Percentiles rank a stretch among this genome's conserved stretches.
Conservation (phyloP, 345 rosid genomes). For the Leavenworthia alabamica region DNA sequence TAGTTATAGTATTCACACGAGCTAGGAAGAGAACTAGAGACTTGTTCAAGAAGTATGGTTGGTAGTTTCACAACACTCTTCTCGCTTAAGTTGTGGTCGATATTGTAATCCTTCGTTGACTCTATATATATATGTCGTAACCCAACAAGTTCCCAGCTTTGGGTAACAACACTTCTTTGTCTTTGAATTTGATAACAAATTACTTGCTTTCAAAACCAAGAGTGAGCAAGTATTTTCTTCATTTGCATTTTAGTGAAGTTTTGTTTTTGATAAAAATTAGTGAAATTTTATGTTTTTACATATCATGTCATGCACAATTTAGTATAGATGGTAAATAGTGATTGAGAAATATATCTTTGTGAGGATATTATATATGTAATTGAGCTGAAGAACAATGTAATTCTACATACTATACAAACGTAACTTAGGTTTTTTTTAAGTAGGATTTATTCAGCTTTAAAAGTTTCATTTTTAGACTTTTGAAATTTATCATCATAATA, state of each 20-base stretch:
- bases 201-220: constrained; percentile 22
- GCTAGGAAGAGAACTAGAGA: constrained; percentile 85
- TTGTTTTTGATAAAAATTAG: background rate
- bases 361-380: background rate
- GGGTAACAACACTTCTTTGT: constrained; percentile 4
- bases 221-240: constrained; percentile 12
- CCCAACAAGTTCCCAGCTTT: constrained; percentile 6
- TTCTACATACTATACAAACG: no score
- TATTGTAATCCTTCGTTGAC: constrained; percentile 10
- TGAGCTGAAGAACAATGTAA: no score
- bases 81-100: constrained; percentile 16
- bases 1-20: constrained; percentile 80
- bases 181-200: constrained; percentile 20
- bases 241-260: constrained; percentile 14
- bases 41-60: constrained; percentile 50
- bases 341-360: background rate
- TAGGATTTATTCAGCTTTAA: no score
- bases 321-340: background rate
- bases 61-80: constrained; percentile 19
- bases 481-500: no score
- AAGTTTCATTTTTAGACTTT: no score
- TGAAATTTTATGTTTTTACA: background rate
- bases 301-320: background rate
- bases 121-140: constrained; percentile 11
- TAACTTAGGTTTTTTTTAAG: no score